Evolutionary conservation across 2,329 filamentous ascomycete species (phyloP), one percentile per base, ranked within the genome.

Genomic region (Dothidotthia symphoricarpi): DNA sequence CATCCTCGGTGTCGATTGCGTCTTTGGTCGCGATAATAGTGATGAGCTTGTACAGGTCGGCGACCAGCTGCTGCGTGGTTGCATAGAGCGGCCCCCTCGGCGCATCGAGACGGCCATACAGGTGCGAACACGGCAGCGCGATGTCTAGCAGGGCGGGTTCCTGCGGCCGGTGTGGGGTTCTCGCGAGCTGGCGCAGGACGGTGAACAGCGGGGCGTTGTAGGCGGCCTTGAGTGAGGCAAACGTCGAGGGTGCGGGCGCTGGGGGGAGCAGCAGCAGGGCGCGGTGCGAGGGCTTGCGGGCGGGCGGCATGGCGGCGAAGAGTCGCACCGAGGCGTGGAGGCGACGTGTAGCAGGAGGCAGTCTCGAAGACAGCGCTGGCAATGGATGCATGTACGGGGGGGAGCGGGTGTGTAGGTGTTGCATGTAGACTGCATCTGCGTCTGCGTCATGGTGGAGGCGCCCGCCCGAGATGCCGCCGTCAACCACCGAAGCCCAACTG

Each of bases 31-130:
- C 88, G n/a, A 88, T 73, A 30, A 82, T 71, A 24, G 84, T 84
- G 39, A 93, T 72, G 33, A 96, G 75, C 55, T 82, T 82, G 73
- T 97, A 97, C 16, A 94, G 62, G 16, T 79, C 78, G 3, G 86
- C 85, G 15, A 96, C 69, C 4, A 91, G 73, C n/a, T 76, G 74
- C 65, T 95, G 88, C 0, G 82, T 77, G n/a, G 75, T 69, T 24
- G 74, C 61, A 76, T 89, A 95, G 13, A 78, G 71, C 30, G 78
- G 69, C 16, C 76, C 71, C 52, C 77, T 75, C 30, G 77, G 72
- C 19, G 69, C 66, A 15, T 69, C 67, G 16, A 72, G 69, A 22
- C 69, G 68, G 14, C 77, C 75, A 31, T 74, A 69, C 10, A 89
- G 73, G 34, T 84, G 72, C 2, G 83, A 79, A 31, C 78, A 77